These are phyloP conservation scores for Calonectria pauciramosa DNA, from an alignment of 2,329 filamentous ascomycete genomes.

Conservation along the genomic window DNA sequence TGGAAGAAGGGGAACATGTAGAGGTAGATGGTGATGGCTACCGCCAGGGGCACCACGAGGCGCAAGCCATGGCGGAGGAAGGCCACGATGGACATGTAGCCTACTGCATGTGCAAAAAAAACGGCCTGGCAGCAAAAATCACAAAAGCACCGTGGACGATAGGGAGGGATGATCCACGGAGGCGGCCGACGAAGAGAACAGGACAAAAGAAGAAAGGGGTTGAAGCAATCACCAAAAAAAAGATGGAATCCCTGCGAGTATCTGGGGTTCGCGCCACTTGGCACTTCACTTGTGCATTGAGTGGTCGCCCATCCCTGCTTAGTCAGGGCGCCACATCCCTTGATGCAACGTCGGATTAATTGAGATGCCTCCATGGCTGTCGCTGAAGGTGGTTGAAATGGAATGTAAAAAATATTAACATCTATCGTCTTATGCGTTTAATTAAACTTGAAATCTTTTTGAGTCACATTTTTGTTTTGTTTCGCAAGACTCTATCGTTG, in stretches of 20 bases:
- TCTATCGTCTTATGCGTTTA: neutral
- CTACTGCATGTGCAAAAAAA: conserved; percentile 51
- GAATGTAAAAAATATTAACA: neutral
- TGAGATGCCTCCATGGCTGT: neutral
- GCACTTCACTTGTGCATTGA: neutral
- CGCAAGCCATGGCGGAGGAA: conserved; percentile 70
- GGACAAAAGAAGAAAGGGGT: conserved; percentile 24
- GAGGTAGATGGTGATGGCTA: conserved; percentile 81
- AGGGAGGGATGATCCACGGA: conserved; percentile 18
- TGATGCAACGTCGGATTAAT: conserved; percentile 10
- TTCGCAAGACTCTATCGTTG: too few relatives aligned
- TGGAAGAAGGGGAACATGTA: conserved; percentile 90
- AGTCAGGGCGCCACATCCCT: conserved; percentile 18
- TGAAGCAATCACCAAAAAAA: conserved; percentile 28
- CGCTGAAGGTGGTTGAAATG: neutral
- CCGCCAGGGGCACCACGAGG: conserved; percentile 71
- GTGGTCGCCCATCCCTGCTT: conserved; percentile 1
- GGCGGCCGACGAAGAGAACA: conserved; percentile 24
- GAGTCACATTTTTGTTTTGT: neutral
- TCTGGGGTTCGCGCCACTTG: conserved; percentile 10
- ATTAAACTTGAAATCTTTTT: neutral
- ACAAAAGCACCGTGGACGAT: conserved; percentile 13
- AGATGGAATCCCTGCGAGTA: neutral
- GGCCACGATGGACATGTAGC: conserved; percentile 67
- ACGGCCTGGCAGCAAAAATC: conserved; percentile 14